Base-by-base conservation (phyloP, 2,329 filamentous ascomycete species). In the Colletotrichum endophyticum region DNA sequence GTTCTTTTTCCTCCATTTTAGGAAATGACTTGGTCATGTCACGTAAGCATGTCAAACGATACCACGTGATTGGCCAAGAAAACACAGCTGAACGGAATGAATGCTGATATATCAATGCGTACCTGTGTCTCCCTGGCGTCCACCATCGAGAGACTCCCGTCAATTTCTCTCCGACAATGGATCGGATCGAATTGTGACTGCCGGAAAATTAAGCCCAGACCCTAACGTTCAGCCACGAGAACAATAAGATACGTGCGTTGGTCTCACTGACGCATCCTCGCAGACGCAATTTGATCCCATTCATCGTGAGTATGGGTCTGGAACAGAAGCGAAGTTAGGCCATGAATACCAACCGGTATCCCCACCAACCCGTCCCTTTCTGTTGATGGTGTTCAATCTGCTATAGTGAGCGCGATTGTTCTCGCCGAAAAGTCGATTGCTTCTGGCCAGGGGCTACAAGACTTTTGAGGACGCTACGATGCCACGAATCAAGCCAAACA, bases 211-310 rank as follows among this genome's bases (percentile, higher is more conserved):
- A 22, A 53, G 44, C n/a, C n/a, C 11, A 22, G 44, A 53, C n/a
- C n/a, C 1, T 1, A 4, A 25, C 11, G 44, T 53, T 53, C 44
- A 49, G 44, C 44, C n/a, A 49, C 11, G 11, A 22, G n/a, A 49
- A 7, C 44, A 22, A 22, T 49, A 22, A 22, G 44, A 13, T 49
- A 22, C n/a, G 9, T 49, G 6, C 6, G n/a, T 49, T 22, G 5
- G 11, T 13, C 44, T n/a, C 44, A 25, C n/a, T 22, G 0, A 25
- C n/a, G n/a, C n/a, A 13, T 4, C 3, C 0, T 53, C 0, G 1
- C 7, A 13, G 44, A 12, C 44, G 44, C 2, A 53, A 53, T 13
- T 13, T 53, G n/a, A 53, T 25, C n/a, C n/a, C n/a, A 53, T 53
- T 22, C n/a, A 22, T 53, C 11, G n/a, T 25, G n/a, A 22, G n/a